phyloP scores from a whole-genome alignment of 2,329 filamentous ascomycete genomes.

The Botrytis galanthina region DNA sequence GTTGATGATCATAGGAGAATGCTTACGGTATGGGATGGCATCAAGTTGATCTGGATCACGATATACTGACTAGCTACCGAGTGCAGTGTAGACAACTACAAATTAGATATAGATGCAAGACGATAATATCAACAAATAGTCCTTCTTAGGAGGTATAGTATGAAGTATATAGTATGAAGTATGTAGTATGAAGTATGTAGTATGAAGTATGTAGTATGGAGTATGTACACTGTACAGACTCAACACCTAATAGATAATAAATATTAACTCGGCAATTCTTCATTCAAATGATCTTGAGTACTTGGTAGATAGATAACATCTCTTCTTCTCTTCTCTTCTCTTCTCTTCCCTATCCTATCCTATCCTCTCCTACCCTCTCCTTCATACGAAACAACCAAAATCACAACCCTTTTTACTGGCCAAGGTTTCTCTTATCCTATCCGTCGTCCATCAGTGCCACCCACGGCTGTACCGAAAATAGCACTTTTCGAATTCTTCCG shows the following conservation, averaged over 20 bases:
- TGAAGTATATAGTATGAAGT: too few species aligned
- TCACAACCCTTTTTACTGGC: neutral
- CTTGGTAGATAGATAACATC: neutral
- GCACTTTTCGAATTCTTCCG: neutral
- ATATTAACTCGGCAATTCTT: neutral
- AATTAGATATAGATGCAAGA: neutral
- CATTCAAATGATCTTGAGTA: neutral
- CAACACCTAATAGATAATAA: neutral
- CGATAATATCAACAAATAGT: neutral
- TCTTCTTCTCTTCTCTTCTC: neutral
- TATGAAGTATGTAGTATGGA: too few species aligned
- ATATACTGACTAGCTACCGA: neutral
- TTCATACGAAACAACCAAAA: neutral
- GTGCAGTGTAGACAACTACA: neutral
- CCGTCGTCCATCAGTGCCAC: neutral
- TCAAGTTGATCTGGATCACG: neutral
- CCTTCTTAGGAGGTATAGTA: neutral
- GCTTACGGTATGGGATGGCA: neutral
- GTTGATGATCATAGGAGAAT: neutral
- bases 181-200: neutral
- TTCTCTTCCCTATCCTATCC: neutral
- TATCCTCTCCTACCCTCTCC: neutral
- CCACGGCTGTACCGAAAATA: constrained; percentile 1
- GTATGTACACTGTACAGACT: neutral
- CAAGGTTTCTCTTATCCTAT: neutral